A percentile compares a stretch with the other conserved stretches of the same genome.
Evolutionary conservation across 345 rosid genomes (phyloP).

Genomic region (Stellera chamaejasme): DNA sequence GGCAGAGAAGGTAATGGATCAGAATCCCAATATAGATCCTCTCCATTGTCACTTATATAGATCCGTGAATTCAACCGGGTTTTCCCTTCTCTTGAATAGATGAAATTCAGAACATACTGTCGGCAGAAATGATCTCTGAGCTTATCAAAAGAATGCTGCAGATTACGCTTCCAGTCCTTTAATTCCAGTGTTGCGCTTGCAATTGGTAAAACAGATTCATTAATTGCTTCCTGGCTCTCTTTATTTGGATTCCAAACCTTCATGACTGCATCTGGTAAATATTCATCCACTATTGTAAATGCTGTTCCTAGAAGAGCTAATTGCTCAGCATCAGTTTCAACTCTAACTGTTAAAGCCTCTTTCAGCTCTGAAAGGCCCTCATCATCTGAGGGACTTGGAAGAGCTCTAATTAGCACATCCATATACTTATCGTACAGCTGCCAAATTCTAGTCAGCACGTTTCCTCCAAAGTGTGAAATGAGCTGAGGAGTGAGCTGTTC

Average conservation of each 20-base stretch:
- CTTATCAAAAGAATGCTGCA: constrained; percentile 87
- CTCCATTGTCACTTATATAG: constrained; percentile 60
- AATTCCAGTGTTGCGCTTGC: constrained; percentile 47
- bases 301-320: constrained; percentile 92
- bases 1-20: constrained; percentile 86
- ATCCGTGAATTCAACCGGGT: constrained; percentile 71
- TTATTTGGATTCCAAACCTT: constrained; percentile 56
- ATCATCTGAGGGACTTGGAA: constrained; percentile 88
- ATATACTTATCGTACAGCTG: constrained; percentile 77
- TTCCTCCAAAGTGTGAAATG: constrained; percentile 77
- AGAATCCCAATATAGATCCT: constrained; percentile 42
- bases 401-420: constrained; percentile 65
- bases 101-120: constrained; percentile 90
- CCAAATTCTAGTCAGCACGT: constrained; percentile 58
- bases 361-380: constrained; percentile 76
- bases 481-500: constrained; percentile 67
- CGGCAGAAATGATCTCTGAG: constrained; percentile 89
- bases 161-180: constrained; percentile 85
- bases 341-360: constrained; percentile 60
- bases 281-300: constrained; percentile 81
- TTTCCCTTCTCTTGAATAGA: constrained; percentile 89
- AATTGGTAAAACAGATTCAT: constrained; percentile 33
- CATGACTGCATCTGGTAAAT: constrained; percentile 51
- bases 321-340: constrained; percentile 90
- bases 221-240: constrained; percentile 37